These are phyloP conservation scores for Penicillium sp. DNA, from an alignment of 2,329 filamentous ascomycete genomes.

Conservation along the genomic window DNA sequence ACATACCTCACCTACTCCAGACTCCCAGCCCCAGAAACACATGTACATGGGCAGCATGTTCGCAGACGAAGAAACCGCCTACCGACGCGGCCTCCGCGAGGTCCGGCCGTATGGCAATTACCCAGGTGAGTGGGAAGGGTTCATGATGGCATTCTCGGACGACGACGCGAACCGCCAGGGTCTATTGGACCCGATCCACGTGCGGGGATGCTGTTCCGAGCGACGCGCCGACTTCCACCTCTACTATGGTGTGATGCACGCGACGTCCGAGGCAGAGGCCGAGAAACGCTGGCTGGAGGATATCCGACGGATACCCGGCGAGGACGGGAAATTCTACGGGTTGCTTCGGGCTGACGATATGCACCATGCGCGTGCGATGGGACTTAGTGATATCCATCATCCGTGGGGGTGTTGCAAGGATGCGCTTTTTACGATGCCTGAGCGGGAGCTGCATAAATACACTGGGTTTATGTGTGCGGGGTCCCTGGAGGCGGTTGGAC, in stretches of 20 bases:
- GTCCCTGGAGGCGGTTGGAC: neutral
- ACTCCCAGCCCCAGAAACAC: neutral
- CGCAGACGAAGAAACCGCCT: neutral
- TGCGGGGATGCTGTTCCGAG: neutral
- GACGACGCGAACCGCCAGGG: neutral
- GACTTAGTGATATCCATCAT: neutral
- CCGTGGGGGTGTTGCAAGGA: slow-evolving; percentile 4
- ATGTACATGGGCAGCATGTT: neutral
- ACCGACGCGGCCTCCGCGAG: neutral
- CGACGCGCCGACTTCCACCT: neutral
- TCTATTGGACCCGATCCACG: neutral
- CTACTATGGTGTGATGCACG: neutral
- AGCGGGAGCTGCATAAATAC: neutral
- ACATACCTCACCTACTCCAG: neutral
- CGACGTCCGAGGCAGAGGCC: neutral
- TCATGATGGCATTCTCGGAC: neutral
- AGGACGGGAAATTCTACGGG: neutral
- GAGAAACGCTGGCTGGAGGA: neutral
- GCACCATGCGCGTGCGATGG: neutral
- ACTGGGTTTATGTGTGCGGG: neutral
- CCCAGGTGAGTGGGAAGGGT: neutral
- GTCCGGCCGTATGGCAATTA: neutral
- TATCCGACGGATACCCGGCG: neutral
- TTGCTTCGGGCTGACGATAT: neutral
- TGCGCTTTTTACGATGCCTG: neutral